Conservation (phyloP, 2,329 filamentous ascomycete species). For the Peltaster fructicola region DNA sequence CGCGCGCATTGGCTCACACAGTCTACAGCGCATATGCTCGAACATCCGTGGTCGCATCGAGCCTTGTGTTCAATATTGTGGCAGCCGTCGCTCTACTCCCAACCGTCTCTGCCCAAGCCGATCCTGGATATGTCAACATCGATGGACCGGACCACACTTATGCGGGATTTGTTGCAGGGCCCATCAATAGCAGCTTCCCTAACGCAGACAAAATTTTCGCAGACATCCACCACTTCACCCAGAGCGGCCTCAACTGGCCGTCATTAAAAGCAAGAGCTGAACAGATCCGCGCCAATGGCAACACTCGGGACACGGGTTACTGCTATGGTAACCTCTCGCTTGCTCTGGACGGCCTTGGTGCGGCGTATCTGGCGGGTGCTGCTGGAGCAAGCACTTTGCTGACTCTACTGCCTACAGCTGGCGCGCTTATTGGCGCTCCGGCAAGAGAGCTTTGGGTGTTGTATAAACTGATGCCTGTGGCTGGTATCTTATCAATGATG, state of each 20-base stretch:
- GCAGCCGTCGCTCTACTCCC: slow-evolving; percentile 1
- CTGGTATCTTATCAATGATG: slow-evolving; percentile 2
- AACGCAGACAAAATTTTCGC: slow-evolving; percentile 2
- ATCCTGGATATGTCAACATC: slow-evolving; percentile 2
- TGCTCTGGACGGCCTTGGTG: slow-evolving; percentile 1
- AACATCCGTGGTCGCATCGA: neutral
- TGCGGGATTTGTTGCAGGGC: slow-evolving; percentile 1
- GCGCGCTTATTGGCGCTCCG: slow-evolving; percentile 4
- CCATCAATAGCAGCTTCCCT: neutral
- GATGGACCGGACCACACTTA: neutral
- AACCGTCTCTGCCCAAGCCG: slow-evolving; percentile 1
- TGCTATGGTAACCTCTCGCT: slow-evolving; percentile 3
- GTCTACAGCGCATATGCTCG: too few species aligned
- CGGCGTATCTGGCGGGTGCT: slow-evolving; percentile 2
- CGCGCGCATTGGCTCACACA: too few species aligned
- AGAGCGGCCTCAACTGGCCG: neutral
- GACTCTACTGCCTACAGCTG: slow-evolving; percentile 3
- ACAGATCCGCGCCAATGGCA: slow-evolving; percentile 3
- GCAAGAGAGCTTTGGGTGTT: slow-evolving; percentile 3
- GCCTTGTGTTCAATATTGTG: neutral
- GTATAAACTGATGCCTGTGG: slow-evolving; percentile 4
- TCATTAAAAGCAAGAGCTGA: slow-evolving; percentile 1
- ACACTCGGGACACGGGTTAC: neutral
- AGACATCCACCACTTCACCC: slow-evolving; percentile 3
- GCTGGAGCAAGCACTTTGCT: slow-evolving; percentile 3